Evolutionary conservation across 225 moss, liverwort and hornwort species (phyloP).

Genomic region (Sphagnum contortum): DNA sequence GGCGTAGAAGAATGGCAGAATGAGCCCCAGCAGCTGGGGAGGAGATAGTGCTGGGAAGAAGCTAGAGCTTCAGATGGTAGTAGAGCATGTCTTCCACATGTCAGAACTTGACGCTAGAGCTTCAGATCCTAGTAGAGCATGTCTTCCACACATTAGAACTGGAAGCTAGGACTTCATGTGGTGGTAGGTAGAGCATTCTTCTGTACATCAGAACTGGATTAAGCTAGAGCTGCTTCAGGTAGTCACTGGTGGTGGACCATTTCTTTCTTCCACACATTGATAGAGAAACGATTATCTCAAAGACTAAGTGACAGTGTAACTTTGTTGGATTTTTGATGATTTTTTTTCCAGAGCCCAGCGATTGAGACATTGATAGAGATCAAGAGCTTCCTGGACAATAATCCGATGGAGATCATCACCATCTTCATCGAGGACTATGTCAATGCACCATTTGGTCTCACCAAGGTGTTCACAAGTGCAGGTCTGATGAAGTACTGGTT

Average conservation of each 20-base stretch:
- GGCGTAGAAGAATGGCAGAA: background rate
- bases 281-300: background rate
- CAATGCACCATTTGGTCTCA: constrained; percentile 20
- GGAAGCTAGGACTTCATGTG: background rate
- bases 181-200: background rate
- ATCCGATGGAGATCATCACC: constrained; percentile 42
- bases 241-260: too few relatives aligned
- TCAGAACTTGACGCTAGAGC: background rate
- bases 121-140: background rate
- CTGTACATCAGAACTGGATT: too few relatives aligned
- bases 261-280: background rate
- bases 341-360: constrained; percentile 45
- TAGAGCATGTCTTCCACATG: background rate
- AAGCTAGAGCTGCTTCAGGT: too few relatives aligned
- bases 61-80: background rate
- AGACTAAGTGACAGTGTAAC: background rate
- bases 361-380: constrained; percentile 45
- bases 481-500: constrained; percentile 28
- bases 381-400: constrained; percentile 21
- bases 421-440: constrained; percentile 44
- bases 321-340: too few relatives aligned
- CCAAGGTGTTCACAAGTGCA: constrained; percentile 40
- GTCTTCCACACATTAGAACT: background rate
- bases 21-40: too few relatives aligned
- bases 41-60: too few relatives aligned